phyloP scores from a whole-genome alignment of 139 green algal species.

The Astrephomene gubernaculifera region DNA sequence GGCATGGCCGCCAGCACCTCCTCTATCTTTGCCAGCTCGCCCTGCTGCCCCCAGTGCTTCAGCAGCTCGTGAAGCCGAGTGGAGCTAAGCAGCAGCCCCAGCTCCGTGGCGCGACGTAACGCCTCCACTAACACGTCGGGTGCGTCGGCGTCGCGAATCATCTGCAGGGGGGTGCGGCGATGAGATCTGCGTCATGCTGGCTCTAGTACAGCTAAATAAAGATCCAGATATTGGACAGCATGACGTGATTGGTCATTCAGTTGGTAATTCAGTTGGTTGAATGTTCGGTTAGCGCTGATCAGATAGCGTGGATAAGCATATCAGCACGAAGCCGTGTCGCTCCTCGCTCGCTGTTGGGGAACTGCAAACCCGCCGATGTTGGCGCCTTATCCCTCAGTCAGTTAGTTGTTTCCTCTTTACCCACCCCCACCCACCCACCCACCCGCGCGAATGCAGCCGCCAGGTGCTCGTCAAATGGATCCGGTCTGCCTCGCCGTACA shows the following conservation, averaged over 20 bases:
- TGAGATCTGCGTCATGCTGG: too few species aligned
- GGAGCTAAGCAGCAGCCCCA: slow-evolving; percentile 43
- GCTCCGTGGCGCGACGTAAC: slow-evolving; percentile 39
- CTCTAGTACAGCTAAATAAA: too few species aligned
- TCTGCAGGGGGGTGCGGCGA: slow-evolving; percentile 9
- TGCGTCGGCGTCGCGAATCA: slow-evolving; percentile 39
- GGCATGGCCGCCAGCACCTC: slow-evolving; percentile 49
- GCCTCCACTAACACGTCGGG: slow-evolving; percentile 51
- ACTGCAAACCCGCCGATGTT: background rate
- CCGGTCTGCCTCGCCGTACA: background rate
- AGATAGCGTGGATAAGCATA: background rate
- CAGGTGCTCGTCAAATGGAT: slow-evolving; percentile 16
- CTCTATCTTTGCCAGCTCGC: slow-evolving; percentile 46
- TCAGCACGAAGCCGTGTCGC: background rate
- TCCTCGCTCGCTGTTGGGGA: background rate
- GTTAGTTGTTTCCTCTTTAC: background rate
- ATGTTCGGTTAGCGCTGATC: background rate
- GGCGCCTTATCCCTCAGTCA: too few species aligned
- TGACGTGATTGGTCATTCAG: background rate
- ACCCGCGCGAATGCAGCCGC: slow-evolving; percentile 30
- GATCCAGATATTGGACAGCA: too few species aligned
- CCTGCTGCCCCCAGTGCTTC: slow-evolving; percentile 20
- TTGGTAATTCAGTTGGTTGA: background rate
- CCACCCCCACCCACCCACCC: background rate
- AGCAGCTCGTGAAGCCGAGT: slow-evolving; percentile 41